Evolutionary conservation across 805 yeast species (phyloP).

Genomic region (Cyberlindnera maritima): DNA sequence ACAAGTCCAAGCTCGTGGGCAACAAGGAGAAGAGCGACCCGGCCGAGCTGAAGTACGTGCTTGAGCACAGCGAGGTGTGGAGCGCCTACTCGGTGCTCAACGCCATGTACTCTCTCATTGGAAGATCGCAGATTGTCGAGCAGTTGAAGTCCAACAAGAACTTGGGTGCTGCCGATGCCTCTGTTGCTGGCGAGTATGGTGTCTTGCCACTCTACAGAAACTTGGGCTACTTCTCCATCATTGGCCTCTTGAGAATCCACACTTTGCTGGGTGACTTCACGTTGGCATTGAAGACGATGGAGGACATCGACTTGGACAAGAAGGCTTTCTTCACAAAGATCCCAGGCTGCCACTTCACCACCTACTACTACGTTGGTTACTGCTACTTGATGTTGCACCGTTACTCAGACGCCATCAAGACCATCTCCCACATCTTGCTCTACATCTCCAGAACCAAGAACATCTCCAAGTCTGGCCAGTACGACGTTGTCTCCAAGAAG

Average conservation of each 20-base stretch:
- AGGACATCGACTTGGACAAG: conserved; percentile 44
- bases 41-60: conserved; percentile 36
- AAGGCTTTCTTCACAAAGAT: conserved; percentile 45
- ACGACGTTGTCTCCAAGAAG: conserved; percentile 44
- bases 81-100: conserved; percentile 45
- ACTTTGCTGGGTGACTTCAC: conserved; percentile 48
- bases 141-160: conserved; percentile 17
- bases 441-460: conserved; percentile 45
- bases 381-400: conserved; percentile 49
- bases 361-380: conserved; percentile 50
- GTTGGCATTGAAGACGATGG: conserved; percentile 47
- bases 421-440: conserved; percentile 44
- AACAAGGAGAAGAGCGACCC: conserved; percentile 27
- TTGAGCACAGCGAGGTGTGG: conserved; percentile 42
- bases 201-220: conserved; percentile 40
- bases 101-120: conserved; percentile 45
- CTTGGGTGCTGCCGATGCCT: conserved; percentile 16
- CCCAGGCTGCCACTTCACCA: conserved; percentile 48
- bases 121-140: conserved; percentile 29
- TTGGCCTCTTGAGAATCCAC: conserved; percentile 49
- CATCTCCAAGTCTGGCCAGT: conserved; percentile 41
- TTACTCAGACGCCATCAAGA: conserved; percentile 48
- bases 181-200: conserved; percentile 44
- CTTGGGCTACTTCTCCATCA: conserved; percentile 46
- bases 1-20: conserved; percentile 36